These are phyloP conservation scores for Recurvomyces mirabilis DNA, from an alignment of 495 filamentous ascomycete genomes.

Conservation along the genomic window DNA sequence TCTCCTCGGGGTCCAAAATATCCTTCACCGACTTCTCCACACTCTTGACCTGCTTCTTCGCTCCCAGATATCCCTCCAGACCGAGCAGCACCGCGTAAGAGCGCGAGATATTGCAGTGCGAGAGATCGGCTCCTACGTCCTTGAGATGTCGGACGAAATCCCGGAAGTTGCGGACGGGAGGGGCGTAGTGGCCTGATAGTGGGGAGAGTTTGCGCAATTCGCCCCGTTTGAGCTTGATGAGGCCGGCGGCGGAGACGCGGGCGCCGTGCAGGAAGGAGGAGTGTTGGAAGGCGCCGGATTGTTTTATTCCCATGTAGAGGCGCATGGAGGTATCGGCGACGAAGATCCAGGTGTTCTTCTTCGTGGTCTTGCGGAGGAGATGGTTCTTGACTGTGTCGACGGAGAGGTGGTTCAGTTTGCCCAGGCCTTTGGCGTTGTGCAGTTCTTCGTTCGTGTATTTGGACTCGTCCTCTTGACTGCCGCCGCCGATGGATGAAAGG, in stretches of 20 bases:
- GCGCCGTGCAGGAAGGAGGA: slow-evolving; percentile 74
- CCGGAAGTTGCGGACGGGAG: slow-evolving; percentile 66
- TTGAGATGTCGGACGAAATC: slow-evolving; percentile 64
- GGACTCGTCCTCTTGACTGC: slow-evolving; percentile 28
- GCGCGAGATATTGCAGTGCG: slow-evolving; percentile 61
- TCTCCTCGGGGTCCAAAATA: slow-evolving; percentile 36
- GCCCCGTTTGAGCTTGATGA: slow-evolving; percentile 76
- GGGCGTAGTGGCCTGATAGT: slow-evolving; percentile 76
- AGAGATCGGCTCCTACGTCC: slow-evolving; percentile 68
- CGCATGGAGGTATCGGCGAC: slow-evolving; percentile 78
- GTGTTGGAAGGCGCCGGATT: slow-evolving; percentile 81
- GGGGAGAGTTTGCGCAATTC: slow-evolving; percentile 48
- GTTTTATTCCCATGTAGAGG: slow-evolving; percentile 84
- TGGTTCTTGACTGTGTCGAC: slow-evolving; percentile 59
- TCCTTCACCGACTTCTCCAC: slow-evolving; percentile 24
- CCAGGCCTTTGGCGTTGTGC: slow-evolving; percentile 44
- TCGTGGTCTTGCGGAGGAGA: slow-evolving; percentile 56
- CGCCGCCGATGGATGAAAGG: slow-evolving; percentile 18
- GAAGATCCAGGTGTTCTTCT: slow-evolving; percentile 84
- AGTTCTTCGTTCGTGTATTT: slow-evolving; percentile 45
- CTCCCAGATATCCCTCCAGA: slow-evolving; percentile 61
- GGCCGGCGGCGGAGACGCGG: slow-evolving; percentile 64
- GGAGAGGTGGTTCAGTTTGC: slow-evolving; percentile 56
- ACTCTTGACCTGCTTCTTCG: slow-evolving; percentile 47
- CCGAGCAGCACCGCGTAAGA: slow-evolving; percentile 74